A percentile compares a stretch with the other conserved stretches of the same genome.
Conservation (phyloP, 1,284 basidiomycete genomes). For the Boletus sp. region DNA sequence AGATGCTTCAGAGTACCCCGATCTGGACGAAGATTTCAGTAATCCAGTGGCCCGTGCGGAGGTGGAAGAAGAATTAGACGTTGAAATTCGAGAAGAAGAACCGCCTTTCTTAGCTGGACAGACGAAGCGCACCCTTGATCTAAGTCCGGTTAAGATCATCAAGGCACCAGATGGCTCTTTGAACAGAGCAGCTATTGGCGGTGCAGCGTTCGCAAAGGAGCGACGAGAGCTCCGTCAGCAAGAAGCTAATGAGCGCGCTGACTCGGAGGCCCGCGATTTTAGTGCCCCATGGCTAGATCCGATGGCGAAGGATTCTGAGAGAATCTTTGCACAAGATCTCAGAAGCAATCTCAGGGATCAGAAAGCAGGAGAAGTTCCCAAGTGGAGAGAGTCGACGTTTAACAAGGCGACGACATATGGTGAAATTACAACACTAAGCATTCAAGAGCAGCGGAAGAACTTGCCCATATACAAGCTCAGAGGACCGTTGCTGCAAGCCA, state of each 20-base stretch:
- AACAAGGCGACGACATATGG: conserved; percentile 98
- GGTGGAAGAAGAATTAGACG: conserved; percentile 93
- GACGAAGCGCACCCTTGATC: conserved; percentile 90
- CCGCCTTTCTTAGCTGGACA: conserved; percentile 96
- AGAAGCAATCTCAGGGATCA: conserved; percentile 80
- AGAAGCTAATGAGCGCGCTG: conserved; percentile 91
- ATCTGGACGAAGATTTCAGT: conserved; percentile 87
- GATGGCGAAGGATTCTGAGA: conserved; percentile 87
- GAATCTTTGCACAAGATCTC: conserved; percentile 91
- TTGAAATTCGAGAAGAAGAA: conserved; percentile 96
- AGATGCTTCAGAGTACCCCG: conserved; percentile 92
- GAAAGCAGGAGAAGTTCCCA: conserved; percentile 77
- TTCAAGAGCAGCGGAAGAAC: conserved; percentile 89
- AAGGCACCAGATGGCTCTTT: conserved; percentile 93
- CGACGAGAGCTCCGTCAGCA: conserved; percentile 91
- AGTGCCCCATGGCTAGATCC: conserved; percentile 97
- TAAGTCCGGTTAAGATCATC: conserved; percentile 96
- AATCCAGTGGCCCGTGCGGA: conserved; percentile 78
- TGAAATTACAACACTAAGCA: conserved; percentile 85
- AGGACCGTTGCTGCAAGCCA: conserved; percentile 88
- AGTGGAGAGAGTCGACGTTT: conserved; percentile 91
- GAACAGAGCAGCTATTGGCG: conserved; percentile 92
- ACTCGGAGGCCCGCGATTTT: conserved; percentile 91
- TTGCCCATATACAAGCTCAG: conserved; percentile 95
- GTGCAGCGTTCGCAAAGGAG: conserved; percentile 92